Evolutionary conservation across 768 basidiomycete genomes (phyloP), one percentile per base, ranked within the genome.

Genomic region (Cubamyces sp.): DNA sequence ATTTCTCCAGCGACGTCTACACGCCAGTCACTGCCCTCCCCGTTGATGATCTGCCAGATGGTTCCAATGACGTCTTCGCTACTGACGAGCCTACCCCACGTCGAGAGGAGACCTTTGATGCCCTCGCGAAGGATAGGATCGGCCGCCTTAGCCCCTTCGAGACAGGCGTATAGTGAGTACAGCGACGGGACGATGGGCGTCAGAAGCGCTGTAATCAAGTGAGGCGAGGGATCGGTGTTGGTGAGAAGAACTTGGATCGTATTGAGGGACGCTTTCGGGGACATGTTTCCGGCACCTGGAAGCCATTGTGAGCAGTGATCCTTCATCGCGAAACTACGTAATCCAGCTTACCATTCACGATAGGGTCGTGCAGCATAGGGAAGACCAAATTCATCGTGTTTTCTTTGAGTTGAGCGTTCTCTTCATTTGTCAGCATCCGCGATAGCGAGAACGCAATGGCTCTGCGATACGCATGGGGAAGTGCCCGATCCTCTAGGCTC

Each of bases 201-300:
- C 9, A 94, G 71, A 7, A 94, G 68, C 19, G 77, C 71, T 0
- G 85, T 80, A 42, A 92, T 81, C 43, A 92, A 79, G 2, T 75
- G 72, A 0, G 92, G 90, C 3, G 91, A 88, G 5, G 93, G 92
- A 64, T 96, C 92, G 5, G 87, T 84, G 66, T 94, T 91, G 5
- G 86, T 81, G 3, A 92, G 74, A 26, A 96, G 75, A 0, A 78
- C 77, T 53, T 81, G 76, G 19, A 94, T 72, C 5, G 74, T 79
- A 6, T 76, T 74, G n/a, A 91, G 71, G 3, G 84, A 79, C 15
- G 72, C 72, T 19, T 74, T 71, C 5, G 84, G 76, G 4, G 73
- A 56, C 37, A 73, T 59, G 12, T 62, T 45, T 14, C 57, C 60
- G 8, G 23, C 42, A 5, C 56, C 62, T 64, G 56, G 4, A n/a